Evolutionary conservation across 257 asterid genomes (phyloP), one percentile per base, ranked within the genome.

Genomic region (Ilex asprella): DNA sequence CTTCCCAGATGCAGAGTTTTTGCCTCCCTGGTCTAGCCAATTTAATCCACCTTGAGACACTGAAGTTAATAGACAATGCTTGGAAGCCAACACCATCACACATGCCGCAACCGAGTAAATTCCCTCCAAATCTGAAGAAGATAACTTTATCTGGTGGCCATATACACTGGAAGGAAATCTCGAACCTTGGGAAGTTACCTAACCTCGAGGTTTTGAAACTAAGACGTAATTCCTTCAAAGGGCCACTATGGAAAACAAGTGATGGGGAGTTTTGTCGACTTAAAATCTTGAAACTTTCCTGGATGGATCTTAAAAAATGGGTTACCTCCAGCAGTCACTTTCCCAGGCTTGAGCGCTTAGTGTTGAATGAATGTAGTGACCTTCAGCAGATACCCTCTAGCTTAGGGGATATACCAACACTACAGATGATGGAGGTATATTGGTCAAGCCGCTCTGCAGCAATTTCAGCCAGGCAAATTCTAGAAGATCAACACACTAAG

Each of bases 391-490:
- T 73, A 60, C 68, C 71, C 39, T 0, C 39, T 6, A 65, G 16
- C 31, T 31, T 73, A 1, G 71, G 71, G 14, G 56, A 59, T 12
- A 43, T 67, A 16, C 27, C 8, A 4, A 63, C 70, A 4, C 65
- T 73, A 31, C 66, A 58, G 67, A 59, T 60, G 39, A 67, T 73
- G 5, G 67, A 68, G 74, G 67, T 73, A 57, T 13, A 43, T 27
- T 13, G 55, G 16, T 30, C 46, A 10, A 58, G 39, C 31, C 1
- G 49, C 16, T 35, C 59, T 27, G 44, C 59, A 3, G 31, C 16
- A 6, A 27, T 16, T n/a, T 67, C 70, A 27, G 73, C 67, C 12
- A 16, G 32, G 31, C 11, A 52, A 53, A 46, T 73, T 63, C 60
- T 62, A 54, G 54, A 73, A 41, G 51, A 67, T 2, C 77, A 72